These are phyloP conservation scores for Chaetomium sp. DNA, from an alignment of 2,329 filamentous ascomycete genomes.

Conservation along the genomic window DNA sequence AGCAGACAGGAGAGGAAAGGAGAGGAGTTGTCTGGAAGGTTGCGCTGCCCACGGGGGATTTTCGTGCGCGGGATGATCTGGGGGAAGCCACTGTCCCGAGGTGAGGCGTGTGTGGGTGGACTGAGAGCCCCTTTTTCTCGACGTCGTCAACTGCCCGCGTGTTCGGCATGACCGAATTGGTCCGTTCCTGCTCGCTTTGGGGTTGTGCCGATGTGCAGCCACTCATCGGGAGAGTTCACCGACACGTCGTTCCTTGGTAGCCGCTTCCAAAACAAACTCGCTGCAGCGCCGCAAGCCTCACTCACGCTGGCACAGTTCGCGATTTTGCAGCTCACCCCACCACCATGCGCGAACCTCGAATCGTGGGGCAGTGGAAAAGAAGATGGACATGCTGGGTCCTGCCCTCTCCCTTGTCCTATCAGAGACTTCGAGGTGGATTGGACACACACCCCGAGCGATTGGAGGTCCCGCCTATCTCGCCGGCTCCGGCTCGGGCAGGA, in stretches of 20 bases:
- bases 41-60: neutral
- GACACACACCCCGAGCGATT: neutral
- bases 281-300: slow-evolving; percentile 1
- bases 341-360: slow-evolving; percentile 11
- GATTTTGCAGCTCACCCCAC: neutral
- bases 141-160: neutral
- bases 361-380: neutral
- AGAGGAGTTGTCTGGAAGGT: neutral
- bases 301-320: neutral
- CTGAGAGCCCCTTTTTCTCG: neutral
- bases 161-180: neutral
- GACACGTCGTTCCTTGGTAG: slow-evolving; percentile 18
- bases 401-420: neutral
- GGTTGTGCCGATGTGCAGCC: slow-evolving; percentile 19
- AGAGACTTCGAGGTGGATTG: neutral
- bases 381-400: neutral
- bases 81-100: neutral
- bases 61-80: neutral
- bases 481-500: slow-evolving; percentile 16
- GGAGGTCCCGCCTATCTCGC: neutral
- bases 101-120: neutral
- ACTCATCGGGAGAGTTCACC: slow-evolving; percentile 19
- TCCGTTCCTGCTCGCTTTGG: neutral
- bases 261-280: slow-evolving; percentile 11
- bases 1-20: neutral